phyloP scores from a whole-genome alignment of 331 rosid species.

The Spiraea crenata region DNA sequence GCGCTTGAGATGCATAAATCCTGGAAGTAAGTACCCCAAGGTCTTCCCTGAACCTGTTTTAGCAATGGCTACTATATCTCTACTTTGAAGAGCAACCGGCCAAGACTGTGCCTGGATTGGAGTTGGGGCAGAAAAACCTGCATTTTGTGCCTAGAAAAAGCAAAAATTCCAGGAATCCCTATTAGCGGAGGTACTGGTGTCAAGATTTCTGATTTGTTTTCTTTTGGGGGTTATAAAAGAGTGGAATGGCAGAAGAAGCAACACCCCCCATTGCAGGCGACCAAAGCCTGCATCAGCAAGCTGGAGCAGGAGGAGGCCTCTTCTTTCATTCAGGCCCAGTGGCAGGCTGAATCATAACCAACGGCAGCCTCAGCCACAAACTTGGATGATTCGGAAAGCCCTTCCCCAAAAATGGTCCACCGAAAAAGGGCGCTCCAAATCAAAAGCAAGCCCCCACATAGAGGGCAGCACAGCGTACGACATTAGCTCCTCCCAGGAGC shows the following conservation, averaged over 20 bases:
- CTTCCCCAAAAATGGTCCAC: constrained; percentile 88
- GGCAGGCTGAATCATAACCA: constrained; percentile 98
- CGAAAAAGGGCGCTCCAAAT: constrained; percentile 92
- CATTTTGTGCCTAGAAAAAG: constrained; percentile 90
- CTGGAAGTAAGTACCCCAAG: constrained; percentile 90
- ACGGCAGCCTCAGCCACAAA: constrained; percentile 92
- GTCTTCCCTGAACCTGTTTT: constrained; percentile 99
- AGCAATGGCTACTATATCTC: constrained; percentile 97
- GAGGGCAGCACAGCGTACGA: constrained; percentile 99
- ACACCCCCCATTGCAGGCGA: constrained; percentile 85
- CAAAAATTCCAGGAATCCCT: constrained; percentile 68
- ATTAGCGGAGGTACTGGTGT: constrained; percentile 33
- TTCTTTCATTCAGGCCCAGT: constrained; percentile 89
- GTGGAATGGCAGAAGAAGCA: constrained; percentile 87
- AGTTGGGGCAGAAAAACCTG: constrained; percentile 97
- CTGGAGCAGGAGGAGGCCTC: constrained; percentile 99
- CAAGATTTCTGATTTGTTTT: constrained; percentile 38
- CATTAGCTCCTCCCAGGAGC: constrained; percentile 99
- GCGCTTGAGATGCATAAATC: constrained; percentile 89
- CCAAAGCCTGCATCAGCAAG: constrained; percentile 95
- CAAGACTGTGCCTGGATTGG: constrained; percentile 99
- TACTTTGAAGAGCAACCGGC: constrained; percentile 97
- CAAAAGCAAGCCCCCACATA: constrained; percentile 82
- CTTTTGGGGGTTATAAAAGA: constrained; percentile 56
- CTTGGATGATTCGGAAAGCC: constrained; percentile 98